phyloP scores from a whole-genome alignment of 495 filamentous ascomycete genomes.

The Achaetomiella virescens region DNA sequence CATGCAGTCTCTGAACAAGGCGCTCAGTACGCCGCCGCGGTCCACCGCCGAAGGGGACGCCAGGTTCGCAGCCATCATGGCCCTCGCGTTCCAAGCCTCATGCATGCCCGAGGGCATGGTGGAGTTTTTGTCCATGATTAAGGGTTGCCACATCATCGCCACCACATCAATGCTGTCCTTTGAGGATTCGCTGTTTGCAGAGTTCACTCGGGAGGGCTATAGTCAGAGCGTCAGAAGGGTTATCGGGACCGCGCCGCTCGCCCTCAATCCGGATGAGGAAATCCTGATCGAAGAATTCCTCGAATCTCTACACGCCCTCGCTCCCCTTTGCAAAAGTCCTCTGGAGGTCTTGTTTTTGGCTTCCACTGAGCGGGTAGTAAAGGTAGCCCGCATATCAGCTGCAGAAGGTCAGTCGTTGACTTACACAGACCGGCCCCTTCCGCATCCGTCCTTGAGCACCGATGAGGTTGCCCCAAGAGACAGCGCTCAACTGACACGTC shows the following conservation, averaged over 20 bases:
- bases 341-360: slow-evolving; percentile 23
- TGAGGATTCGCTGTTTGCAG: slow-evolving; percentile 36
- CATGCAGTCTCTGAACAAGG: slow-evolving; percentile 38
- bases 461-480: too few relatives aligned
- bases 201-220: slow-evolving; percentile 26
- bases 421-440: background rate
- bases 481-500: background rate
- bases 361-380: slow-evolving; percentile 21
- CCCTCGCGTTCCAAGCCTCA: slow-evolving; percentile 48
- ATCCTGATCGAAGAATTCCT: slow-evolving; percentile 26
- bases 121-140: slow-evolving; percentile 51
- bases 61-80: slow-evolving; percentile 44
- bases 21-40: slow-evolving; percentile 28
- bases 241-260: background rate
- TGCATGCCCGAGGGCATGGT: slow-evolving; percentile 48
- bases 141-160: slow-evolving; percentile 45
- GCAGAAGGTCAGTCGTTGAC: slow-evolving; percentile 18
- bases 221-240: slow-evolving; percentile 15
- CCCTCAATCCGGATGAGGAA: slow-evolving; percentile 15
- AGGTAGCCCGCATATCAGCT: slow-evolving; percentile 14
- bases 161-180: slow-evolving; percentile 26
- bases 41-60: slow-evolving; percentile 38
- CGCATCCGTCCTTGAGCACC: too few relatives aligned
- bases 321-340: slow-evolving; percentile 21
- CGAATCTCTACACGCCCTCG: slow-evolving; percentile 22